Base-by-base conservation (phyloP, 2,329 filamentous ascomycete species). In the Blastomyces gilchristii region DNA sequence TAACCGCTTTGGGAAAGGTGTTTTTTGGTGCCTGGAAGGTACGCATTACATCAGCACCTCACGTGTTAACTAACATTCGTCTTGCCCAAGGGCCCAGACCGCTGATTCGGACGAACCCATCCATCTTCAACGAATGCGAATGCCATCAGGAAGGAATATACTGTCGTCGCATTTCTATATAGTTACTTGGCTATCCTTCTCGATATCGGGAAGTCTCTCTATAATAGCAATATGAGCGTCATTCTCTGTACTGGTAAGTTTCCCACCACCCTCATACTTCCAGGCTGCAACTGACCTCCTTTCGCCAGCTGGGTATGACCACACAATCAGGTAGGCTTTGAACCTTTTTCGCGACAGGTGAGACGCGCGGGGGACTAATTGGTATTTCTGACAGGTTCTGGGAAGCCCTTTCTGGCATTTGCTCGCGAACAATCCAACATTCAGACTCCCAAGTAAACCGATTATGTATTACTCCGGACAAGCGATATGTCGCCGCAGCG, bases 391-490 rank as follows among this genome's bases (percentile, higher is more conserved):
- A 54, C 73, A 95, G 91, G 67, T 99, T 99, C 80, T 99, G 94
- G 94, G 94, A 99, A 78, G 94, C 94, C 1, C 84, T 99, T 63
- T 97, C 92, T 12, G 94, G 94, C 62, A 97, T 99, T 71, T 99
- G 94, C 79, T 97, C 91, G 52, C 90, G 94, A 68, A 99, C 94
- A 28, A 97, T 99, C 69, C 94, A 97, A 70, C 93, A 99, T 73
- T 91, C 94, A 2, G 94, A 99, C 77, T 97, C 93, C 11, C 94
- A 99, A 77, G 94, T 99, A 69, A 99, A 99, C 78, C 90, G 94
- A 53, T 87, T 99, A 58, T 97, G 93, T 77, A 99, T 99, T 72
- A 97, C 94, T 14, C 94, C 94, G 66, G 94, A 99, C 80, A 99
- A 99, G 78, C 89, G 93, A 66, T 97, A 89, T 76, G 87, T 97